A percentile compares a stretch with the other conserved stretches of the same genome.
Evolutionary conservation across 2,329 filamentous ascomycete species (phyloP).

Genomic region (Furcasterigmium furcatum): DNA sequence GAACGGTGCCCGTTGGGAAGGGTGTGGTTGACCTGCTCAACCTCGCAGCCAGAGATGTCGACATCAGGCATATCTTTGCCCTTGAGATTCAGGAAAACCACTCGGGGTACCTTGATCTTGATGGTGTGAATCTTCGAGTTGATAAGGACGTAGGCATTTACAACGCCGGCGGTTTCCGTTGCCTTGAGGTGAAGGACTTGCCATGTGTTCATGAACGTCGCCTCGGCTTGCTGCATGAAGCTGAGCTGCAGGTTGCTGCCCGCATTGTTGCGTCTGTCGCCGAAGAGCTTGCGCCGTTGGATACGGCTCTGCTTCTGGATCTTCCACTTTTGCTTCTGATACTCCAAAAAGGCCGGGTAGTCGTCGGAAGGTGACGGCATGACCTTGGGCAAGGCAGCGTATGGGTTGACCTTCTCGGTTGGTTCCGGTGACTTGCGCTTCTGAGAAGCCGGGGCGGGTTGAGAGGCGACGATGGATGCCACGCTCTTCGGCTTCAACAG

Average conservation of each 20-base stretch:
- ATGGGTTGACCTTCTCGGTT: constrained; percentile 69
- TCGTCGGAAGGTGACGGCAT: constrained; percentile 86
- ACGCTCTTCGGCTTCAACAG: constrained; percentile 64
- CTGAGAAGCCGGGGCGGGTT: constrained; percentile 50
- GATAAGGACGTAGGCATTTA: constrained; percentile 86
- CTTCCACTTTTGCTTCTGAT: constrained; percentile 99
- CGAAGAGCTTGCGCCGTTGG: constrained; percentile 86
- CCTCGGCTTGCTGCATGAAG: constrained; percentile 89
- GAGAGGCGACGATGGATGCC: constrained; percentile 49
- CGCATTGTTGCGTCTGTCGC: constrained; percentile 70
- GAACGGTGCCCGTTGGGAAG: constrained; percentile 94
- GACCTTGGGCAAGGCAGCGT: constrained; percentile 72
- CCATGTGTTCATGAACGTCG: constrained; percentile 90
- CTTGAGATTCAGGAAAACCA: constrained; percentile 90
- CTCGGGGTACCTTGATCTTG: constrained; percentile 84
- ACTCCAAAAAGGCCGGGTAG: constrained; percentile 83
- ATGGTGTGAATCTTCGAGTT: constrained; percentile 87
- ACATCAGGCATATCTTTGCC: constrained; percentile 84
- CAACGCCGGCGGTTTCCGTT: constrained; percentile 81
- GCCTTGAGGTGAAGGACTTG: constrained; percentile 85
- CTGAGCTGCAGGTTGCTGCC: constrained; percentile 63
- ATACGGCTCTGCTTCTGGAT: constrained; percentile 88
- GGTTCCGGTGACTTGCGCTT: constrained; percentile 75
- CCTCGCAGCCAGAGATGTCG: constrained; percentile 78
- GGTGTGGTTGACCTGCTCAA: constrained; percentile 90